Base-by-base conservation (phyloP, 169 alveolate species). In the Babesia sp. region DNA sequence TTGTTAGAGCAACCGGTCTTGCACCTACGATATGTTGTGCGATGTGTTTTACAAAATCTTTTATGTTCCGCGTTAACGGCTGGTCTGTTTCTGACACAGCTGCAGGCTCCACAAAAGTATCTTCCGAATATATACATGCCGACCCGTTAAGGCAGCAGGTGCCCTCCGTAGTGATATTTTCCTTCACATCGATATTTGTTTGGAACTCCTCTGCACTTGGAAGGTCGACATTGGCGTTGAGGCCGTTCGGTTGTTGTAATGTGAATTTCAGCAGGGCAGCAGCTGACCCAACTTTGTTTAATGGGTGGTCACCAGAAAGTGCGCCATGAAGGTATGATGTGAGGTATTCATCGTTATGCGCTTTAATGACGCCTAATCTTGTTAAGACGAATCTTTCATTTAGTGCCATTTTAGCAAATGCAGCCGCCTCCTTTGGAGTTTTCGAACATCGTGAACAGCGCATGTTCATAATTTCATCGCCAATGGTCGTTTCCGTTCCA, bases 1-100 rank as follows among this genome's bases (percentile, higher is more conserved):
- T 20, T 12, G 55, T 45, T 72, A 77, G 16, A 8, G 68, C 86
- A 31, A 39, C 59, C 6, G 86, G 86, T 50, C 58, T 22, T 26
- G 73, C 86, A 11, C 74, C 86, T 6, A 77, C 80, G 24, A 68
- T 39, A 33, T 77, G 86, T 46, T 51, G 55, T 9, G 45, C 72
- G 28, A 77, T 26, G 26, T 77, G 67, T 53, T 59, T 66, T 6
- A 36, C n/a, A 37, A 77, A 67, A 2, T 28, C 29, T 48, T 60
- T 61, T n/a, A 61, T 41, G 28, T 45, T 63, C 7, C 54, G 11
- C 45, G 36, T 59, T 14, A 42, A 22, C 29, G 68, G 66, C 2
- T n/a, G 26, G 2, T 54, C 86, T 0, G 14, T 34, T n/a, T 45
- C 53, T 6, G 53, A 29, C 6, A 50, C 50, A 14, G 20, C 29